A percentile compares a stretch with the other conserved stretches of the same genome.
These are phyloP conservation scores for Chrysanthemum lavandulifolium DNA, from an alignment of 129 eudicot genomes.

Conservation along the genomic window DNA sequence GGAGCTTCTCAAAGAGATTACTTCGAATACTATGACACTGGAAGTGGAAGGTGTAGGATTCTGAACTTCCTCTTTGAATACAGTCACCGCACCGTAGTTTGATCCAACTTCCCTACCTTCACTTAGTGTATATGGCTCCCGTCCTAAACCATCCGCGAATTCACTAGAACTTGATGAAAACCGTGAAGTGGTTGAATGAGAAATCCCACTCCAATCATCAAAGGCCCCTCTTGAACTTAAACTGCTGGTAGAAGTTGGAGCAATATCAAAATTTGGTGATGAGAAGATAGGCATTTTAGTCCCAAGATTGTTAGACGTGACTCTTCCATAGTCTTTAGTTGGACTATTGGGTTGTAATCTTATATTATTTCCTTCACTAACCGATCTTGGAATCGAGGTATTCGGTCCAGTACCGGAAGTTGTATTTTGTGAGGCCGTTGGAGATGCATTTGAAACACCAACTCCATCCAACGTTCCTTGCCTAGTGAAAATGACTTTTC, in stretches of 20 bases:
- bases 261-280: constrained; percentile 17
- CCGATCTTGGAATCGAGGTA: too few species aligned
- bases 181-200: constrained; percentile 48
- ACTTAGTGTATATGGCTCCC: constrained; percentile 13
- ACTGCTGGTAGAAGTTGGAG: constrained; percentile 34
- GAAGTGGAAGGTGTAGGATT: constrained; percentile 43
- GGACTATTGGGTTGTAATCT: too few species aligned
- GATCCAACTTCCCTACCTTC: constrained; percentile 35
- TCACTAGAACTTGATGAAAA: constrained; percentile 57
- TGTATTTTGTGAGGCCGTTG: too few species aligned
- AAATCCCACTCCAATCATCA: constrained; percentile 43
- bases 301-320: too few species aligned
- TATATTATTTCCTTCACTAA: too few species aligned
- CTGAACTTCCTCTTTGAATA: constrained; percentile 24
- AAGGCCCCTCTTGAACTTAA: constrained; percentile 27
- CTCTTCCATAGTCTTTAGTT: too few species aligned
- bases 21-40: constrained; percentile 41
- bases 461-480: not conserved
- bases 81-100: constrained; percentile 20
- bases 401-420: too few species aligned
- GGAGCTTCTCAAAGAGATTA: not conserved
- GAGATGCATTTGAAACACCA: too few species aligned
- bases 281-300: too few species aligned
- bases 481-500: constrained; percentile 54
- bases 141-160: constrained; percentile 32